Evolutionary conservation across 805 yeast genomes (phyloP).

Genomic region (Myxozyma sirexii): DNA sequence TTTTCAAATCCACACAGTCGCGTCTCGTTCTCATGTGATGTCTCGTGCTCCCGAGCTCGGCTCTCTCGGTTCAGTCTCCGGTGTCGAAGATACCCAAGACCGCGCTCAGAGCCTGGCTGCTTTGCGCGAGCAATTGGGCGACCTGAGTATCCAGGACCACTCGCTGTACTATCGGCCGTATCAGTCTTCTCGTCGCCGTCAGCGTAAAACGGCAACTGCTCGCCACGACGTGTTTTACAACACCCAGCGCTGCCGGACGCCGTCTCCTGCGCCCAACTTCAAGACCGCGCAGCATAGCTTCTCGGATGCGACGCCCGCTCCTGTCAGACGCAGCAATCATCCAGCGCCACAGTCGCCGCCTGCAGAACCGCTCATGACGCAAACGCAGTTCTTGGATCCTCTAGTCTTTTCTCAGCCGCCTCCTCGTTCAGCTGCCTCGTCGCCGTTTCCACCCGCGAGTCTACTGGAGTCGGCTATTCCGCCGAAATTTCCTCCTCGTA

Average conservation of each 20-base stretch:
- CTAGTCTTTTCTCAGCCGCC: neutral
- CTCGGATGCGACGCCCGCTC: too few species aligned
- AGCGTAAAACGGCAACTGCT: neutral
- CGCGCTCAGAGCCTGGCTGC: neutral
- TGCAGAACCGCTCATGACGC: neutral
- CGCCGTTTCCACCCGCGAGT: too few species aligned
- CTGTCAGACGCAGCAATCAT: too few species aligned
- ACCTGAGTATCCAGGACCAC: conserved; percentile 4
- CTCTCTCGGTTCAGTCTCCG: neutral
- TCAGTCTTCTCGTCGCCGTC: neutral
- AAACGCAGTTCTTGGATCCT: neutral
- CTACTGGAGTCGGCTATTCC: too few species aligned
- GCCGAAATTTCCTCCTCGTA: too few species aligned
- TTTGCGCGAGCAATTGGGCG: neutral
- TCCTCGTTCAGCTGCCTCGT: too few species aligned
- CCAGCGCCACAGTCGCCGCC: too few species aligned
- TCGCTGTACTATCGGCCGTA: conserved; percentile 1
- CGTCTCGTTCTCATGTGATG: neutral
- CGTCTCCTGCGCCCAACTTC: too few species aligned
- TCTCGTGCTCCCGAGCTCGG: neutral
- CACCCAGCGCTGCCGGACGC: too few species aligned
- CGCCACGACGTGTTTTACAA: neutral
- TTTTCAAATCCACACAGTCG: neutral
- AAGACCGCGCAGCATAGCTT: too few species aligned
- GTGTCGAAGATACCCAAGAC: neutral